phyloP scores from a whole-genome alignment of 768 basidiomycete species.

The Auriscalpium orientale region DNA sequence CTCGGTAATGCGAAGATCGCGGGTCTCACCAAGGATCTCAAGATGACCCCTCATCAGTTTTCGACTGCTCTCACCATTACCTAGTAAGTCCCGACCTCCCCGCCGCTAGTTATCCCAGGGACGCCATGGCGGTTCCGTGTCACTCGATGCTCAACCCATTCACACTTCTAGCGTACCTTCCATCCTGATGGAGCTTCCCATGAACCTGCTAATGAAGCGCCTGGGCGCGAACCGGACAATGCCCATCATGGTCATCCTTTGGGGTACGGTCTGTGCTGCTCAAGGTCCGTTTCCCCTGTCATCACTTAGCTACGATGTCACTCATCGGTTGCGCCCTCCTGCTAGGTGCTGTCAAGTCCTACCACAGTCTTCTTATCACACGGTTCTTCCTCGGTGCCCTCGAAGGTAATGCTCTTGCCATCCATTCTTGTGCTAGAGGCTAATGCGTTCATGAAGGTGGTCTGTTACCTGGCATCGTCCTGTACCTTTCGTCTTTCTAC shows the following conservation, averaged over 20 bases:
- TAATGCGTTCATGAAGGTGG: conserved; percentile 19
- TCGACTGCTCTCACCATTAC: conserved; percentile 11
- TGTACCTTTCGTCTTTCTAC: conserved; percentile 24
- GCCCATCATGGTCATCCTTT: conserved; percentile 54
- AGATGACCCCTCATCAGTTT: conserved; percentile 24
- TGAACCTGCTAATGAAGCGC: conserved; percentile 27
- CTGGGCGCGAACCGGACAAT: conserved; percentile 52
- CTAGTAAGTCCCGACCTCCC: background rate
- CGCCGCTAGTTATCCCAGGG: background rate
- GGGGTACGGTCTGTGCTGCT: conserved; percentile 57
- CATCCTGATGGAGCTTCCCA: conserved; percentile 19
- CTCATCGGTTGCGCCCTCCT: background rate
- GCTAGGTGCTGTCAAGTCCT: conserved; percentile 38
- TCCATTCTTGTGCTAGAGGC: background rate
- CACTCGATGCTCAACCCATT: background rate
- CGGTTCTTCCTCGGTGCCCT: conserved; percentile 44
- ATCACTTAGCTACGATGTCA: background rate
- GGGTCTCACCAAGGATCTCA: conserved; percentile 24
- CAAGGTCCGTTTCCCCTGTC: conserved; percentile 37
- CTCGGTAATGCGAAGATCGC: conserved; percentile 26
- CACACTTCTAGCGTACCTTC: conserved; percentile 20
- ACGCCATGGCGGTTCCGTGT: background rate
- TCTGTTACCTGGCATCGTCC: conserved; percentile 33
- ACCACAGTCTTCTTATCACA: conserved; percentile 44
- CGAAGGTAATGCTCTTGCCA: conserved; percentile 36